These are phyloP conservation scores for Leucaena leucocephala DNA, from an alignment of 306 rosid genomes.

Conservation along the genomic window DNA sequence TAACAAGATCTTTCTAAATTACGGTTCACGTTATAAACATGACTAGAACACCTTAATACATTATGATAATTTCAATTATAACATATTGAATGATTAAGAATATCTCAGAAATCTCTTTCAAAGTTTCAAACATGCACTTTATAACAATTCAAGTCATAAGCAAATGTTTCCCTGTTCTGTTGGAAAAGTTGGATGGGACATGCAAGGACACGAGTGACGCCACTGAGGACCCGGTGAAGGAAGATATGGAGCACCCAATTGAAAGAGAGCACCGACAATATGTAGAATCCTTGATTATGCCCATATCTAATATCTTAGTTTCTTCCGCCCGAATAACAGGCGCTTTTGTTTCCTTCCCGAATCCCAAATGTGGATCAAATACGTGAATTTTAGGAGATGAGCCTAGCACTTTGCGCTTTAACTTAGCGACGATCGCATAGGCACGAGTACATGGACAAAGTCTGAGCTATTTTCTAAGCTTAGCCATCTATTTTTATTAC, in stretches of 20 bases:
- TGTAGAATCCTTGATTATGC: background rate
- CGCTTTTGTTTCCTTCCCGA: background rate
- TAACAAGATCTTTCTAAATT: slow-evolving; percentile 38
- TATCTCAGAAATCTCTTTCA: background rate
- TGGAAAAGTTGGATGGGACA: background rate
- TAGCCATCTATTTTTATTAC: background rate
- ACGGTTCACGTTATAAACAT: background rate
- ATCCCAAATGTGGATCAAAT: background rate
- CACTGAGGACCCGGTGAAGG: background rate
- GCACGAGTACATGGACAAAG: background rate
- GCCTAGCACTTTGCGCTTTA: background rate
- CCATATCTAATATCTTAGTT: background rate
- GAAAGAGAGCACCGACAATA: background rate
- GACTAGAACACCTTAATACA: background rate
- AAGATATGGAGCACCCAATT: background rate
- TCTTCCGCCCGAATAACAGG: background rate
- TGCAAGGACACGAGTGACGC: background rate
- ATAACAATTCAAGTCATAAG: background rate
- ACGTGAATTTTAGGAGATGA: background rate
- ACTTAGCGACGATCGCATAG: background rate
- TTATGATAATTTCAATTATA: background rate
- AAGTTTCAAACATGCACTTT: background rate
- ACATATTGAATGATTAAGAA: background rate
- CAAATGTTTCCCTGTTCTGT: background rate
- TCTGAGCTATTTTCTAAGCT: background rate